A percentile compares a stretch with the other conserved stretches of the same genome.
Conservation (phyloP, 169 alveolate genomes). For the Plasmodium chabaudi region DNA sequence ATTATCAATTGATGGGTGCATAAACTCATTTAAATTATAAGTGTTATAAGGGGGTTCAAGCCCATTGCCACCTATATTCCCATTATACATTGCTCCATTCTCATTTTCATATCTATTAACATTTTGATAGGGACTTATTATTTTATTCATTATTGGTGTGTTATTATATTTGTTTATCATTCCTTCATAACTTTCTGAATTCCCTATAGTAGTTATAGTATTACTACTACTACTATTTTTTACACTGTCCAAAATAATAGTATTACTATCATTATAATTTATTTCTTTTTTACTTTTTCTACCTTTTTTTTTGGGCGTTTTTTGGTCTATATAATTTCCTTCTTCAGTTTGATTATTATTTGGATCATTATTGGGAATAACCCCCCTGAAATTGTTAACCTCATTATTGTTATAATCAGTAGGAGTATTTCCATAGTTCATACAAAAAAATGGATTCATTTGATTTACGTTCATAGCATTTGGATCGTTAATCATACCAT, state of each 20-base stretch:
- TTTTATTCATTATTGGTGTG: background rate
- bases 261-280: background rate
- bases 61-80: background rate
- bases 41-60: slow-evolving; percentile 6
- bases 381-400: background rate
- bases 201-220: too few species aligned
- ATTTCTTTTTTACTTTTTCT: background rate
- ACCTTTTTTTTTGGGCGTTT: background rate
- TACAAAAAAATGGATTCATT: background rate
- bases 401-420: background rate
- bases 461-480: background rate
- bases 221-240: too few species aligned
- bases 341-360: background rate
- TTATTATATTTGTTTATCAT: slow-evolving; percentile 3
- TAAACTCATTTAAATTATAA: slow-evolving; percentile 17
- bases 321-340: background rate
- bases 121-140: background rate
- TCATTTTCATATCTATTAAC: background rate
- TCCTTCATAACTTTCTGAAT: background rate
- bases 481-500: background rate
- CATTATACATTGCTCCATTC: background rate
- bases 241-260: too few species aligned
- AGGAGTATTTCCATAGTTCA: background rate
- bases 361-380: background rate
- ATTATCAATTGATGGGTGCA: background rate